Base-by-base conservation (phyloP, 305 asterid genomes). In the Andrographis paniculata region DNA sequence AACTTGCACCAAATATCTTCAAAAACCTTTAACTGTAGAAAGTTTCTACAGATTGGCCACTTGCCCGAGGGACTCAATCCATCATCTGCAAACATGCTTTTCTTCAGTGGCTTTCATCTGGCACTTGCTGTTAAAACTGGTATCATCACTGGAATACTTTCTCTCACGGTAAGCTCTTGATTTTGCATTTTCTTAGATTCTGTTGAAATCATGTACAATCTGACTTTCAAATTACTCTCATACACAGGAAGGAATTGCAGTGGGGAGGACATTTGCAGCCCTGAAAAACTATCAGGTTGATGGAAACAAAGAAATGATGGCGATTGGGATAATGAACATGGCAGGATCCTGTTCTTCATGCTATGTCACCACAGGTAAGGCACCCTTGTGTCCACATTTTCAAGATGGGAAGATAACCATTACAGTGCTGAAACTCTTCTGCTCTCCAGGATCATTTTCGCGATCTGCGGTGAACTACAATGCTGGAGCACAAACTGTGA, bases 251-350 rank as follows among this genome's bases (percentile, higher is more conserved):
- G 95, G 95, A 50, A 80, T 89, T 52, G 95, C 97, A 28, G 94
- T 89, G 6, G 97, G 95, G 50, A 72, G 94, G 61, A 89, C 97
- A 48, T 89, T 89, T 67, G 94, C 95, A 7, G 45, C 93, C 30
- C 37, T 89, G 38, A 63, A 60, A 42, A 80, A 82, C 63, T 89
- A 85, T 77, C 95, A 85, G 71, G 80, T 89, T 17, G 95, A 85
- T 51, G 97, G 95, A 13, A 85, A 89, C 75, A 85, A 85, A 74
- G 97, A 89, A 72, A 89, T 89, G 97, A 71, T 74, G 79, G 97
- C 95, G 30, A 76, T 88, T 62, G 97, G 97, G 56, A 56, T 89
- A 27, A 89, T 89, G 97, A 88, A 85, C 66, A 74, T 88, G 71
- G 83, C 75, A 22, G 97, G 97, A 17, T 88, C 87, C 55, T 82